These are phyloP conservation scores for Piloderma croceum DNA, from an alignment of 768 basidiomycete genomes.

Conservation along the genomic window DNA sequence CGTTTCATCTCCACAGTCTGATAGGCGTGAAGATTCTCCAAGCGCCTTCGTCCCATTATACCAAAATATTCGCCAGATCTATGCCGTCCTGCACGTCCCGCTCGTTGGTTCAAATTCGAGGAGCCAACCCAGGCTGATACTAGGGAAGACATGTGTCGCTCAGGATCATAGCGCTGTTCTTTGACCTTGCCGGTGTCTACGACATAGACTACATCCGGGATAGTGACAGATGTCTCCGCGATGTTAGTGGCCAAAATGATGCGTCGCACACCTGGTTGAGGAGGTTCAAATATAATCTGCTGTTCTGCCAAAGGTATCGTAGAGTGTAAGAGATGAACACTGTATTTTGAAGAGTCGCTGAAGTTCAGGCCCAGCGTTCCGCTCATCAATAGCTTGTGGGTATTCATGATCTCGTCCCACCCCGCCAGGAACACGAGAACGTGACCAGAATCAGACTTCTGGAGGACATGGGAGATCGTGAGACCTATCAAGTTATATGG, in stretches of 20 bases:
- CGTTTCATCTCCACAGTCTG: constrained; percentile 96
- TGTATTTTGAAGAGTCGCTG: constrained; percentile 48
- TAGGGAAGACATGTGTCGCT: constrained; percentile 81
- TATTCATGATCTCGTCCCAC: constrained; percentile 81
- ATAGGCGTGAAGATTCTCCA: constrained; percentile 60
- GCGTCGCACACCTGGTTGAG: constrained; percentile 69
- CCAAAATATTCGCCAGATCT: constrained; percentile 89
- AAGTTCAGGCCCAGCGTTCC: constrained; percentile 58
- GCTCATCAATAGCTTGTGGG: constrained; percentile 56
- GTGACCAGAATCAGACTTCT: constrained; percentile 72
- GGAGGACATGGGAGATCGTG: constrained; percentile 71
- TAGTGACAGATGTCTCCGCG: constrained; percentile 94
- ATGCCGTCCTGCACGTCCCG: constrained; percentile 89
- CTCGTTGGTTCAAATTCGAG: constrained; percentile 87
- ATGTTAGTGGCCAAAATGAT: constrained; percentile 94
- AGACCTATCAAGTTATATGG: constrained; percentile 80
- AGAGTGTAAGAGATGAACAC: constrained; percentile 83
- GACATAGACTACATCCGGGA: constrained; percentile 84
- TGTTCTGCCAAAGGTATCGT: constrained; percentile 85
- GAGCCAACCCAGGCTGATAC: constrained; percentile 88
- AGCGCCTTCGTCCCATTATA: constrained; percentile 61
- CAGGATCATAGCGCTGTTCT: constrained; percentile 83
- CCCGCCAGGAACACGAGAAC: constrained; percentile 90
- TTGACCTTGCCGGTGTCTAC: constrained; percentile 84
- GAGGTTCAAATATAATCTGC: constrained; percentile 82